Conservation (phyloP, 768 basidiomycete species). For the Mycena leptocephala region DNA sequence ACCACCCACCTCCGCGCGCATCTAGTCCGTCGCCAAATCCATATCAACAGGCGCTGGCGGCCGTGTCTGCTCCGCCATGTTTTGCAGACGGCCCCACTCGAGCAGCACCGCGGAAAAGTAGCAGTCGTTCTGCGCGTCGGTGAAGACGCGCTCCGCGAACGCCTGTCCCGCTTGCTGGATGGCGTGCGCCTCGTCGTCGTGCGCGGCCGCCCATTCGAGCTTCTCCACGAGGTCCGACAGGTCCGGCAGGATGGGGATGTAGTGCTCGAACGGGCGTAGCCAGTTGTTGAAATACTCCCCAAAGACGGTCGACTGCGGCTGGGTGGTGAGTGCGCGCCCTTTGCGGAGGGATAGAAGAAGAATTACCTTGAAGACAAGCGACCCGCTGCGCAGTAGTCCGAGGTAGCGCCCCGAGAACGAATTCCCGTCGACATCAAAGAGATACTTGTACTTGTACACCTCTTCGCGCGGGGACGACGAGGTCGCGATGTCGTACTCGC, state of each 20-base stretch:
- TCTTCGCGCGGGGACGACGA: conserved; percentile 25
- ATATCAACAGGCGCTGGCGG: neutral
- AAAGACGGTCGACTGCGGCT: conserved; percentile 21
- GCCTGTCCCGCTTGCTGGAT: conserved; percentile 32
- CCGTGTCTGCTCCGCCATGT: neutral
- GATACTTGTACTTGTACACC: conserved; percentile 35
- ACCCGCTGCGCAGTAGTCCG: conserved; percentile 23
- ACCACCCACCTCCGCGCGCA: neutral
- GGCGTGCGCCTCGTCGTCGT: conserved; percentile 28
- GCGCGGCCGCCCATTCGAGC: conserved; percentile 26
- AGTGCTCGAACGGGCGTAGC: conserved; percentile 33
- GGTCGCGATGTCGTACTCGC: conserved; percentile 22
- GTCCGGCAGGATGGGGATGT: conserved; percentile 30
- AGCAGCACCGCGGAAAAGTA: conserved; percentile 29
- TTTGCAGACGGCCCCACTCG: conserved; percentile 28
- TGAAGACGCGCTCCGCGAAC: conserved; percentile 27
- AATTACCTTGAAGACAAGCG: conserved; percentile 35
- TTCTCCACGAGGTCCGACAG: conserved; percentile 35
- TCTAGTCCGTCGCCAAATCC: neutral
- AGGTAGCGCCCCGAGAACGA: conserved; percentile 34
- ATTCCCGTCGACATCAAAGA: conserved; percentile 34
- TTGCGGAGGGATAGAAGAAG: neutral
- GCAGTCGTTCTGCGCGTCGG: conserved; percentile 32
- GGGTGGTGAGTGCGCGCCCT: neutral
- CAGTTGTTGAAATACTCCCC: conserved; percentile 34